Conservation (phyloP, 2,329 filamentous ascomycete species). For the Grosmannia huntii region DNA sequence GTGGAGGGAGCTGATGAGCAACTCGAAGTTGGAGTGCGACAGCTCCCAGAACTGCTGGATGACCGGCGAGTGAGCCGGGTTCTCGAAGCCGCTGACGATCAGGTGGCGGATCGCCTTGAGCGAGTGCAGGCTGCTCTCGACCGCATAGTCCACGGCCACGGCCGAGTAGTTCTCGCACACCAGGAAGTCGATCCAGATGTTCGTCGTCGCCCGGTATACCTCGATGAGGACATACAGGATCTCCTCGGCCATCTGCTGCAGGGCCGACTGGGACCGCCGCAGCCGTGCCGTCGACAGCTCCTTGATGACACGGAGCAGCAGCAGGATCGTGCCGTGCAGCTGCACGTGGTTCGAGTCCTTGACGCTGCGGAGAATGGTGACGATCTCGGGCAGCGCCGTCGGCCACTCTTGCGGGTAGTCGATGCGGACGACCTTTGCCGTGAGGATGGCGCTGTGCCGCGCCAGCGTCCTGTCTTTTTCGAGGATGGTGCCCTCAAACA, state of each 20-base stretch:
- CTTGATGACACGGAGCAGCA: conserved; percentile 79
- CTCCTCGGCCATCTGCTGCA: conserved; percentile 71
- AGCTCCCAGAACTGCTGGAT: conserved; percentile 72
- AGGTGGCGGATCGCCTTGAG: conserved; percentile 73
- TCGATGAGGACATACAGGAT: conserved; percentile 67
- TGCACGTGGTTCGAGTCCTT: conserved; percentile 47
- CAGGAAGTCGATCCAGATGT: conserved; percentile 53
- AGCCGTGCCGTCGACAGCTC: conserved; percentile 75
- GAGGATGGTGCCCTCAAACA: conserved; percentile 64
- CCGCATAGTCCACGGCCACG: conserved; percentile 47
- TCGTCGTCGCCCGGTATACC: conserved; percentile 65
- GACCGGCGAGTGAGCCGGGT: conserved; percentile 64
- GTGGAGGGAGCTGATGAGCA: conserved; percentile 53
- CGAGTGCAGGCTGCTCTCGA: conserved; percentile 65
- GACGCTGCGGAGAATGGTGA: conserved; percentile 49
- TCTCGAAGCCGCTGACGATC: conserved; percentile 69
- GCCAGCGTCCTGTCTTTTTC: conserved; percentile 67
- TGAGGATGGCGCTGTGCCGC: conserved; percentile 75
- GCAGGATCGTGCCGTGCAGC: conserved; percentile 58
- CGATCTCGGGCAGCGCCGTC: conserved; percentile 45
- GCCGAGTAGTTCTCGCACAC: conserved; percentile 32
- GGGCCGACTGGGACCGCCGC: conserved; percentile 57
- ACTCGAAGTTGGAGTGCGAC: conserved; percentile 64
- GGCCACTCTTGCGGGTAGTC: conserved; percentile 86
- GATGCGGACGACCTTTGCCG: conserved; percentile 77